Conservation (phyloP, 2,329 filamentous ascomycete species). For the Fulvia fulva region DNA sequence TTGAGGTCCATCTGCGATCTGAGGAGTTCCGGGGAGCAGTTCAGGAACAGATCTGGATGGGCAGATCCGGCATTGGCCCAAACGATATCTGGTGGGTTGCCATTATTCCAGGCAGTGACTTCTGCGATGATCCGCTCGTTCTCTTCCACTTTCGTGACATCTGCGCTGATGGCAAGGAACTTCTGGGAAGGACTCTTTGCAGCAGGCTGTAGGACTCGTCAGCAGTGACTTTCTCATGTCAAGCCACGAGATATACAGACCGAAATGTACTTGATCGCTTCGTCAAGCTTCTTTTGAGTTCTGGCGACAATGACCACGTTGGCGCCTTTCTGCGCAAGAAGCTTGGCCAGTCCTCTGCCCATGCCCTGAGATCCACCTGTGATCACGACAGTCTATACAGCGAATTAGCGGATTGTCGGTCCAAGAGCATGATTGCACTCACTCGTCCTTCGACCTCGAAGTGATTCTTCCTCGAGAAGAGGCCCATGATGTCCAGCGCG, state of each 20-base stretch:
- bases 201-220: slow-evolving; percentile 49
- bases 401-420: slow-evolving; percentile 4
- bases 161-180: slow-evolving; percentile 79
- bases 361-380: slow-evolving; percentile 93
- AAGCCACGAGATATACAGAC: slow-evolving; percentile 38
- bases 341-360: slow-evolving; percentile 69
- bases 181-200: slow-evolving; percentile 67
- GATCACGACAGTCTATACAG: slow-evolving; percentile 72
- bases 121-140: slow-evolving; percentile 67
- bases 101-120: slow-evolving; percentile 74
- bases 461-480: slow-evolving; percentile 65
- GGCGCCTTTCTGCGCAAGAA: slow-evolving; percentile 78
- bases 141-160: slow-evolving; percentile 69
- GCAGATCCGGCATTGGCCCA: slow-evolving; percentile 84
- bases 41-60: slow-evolving; percentile 71
- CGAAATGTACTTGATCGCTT: slow-evolving; percentile 62
- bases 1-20: slow-evolving; percentile 86
- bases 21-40: slow-evolving; percentile 63
- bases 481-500: slow-evolving; percentile 58
- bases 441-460: slow-evolving; percentile 85
- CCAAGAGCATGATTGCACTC: slow-evolving; percentile 25
- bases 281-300: slow-evolving; percentile 68
- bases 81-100: slow-evolving; percentile 71
- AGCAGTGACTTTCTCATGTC: neutral
- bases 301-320: slow-evolving; percentile 83